A percentile compares a stretch with the other conserved stretches of the same genome.
Conservation (phyloP, 2,329 filamentous ascomycete genomes). For the Xylariaceae sp. region DNA sequence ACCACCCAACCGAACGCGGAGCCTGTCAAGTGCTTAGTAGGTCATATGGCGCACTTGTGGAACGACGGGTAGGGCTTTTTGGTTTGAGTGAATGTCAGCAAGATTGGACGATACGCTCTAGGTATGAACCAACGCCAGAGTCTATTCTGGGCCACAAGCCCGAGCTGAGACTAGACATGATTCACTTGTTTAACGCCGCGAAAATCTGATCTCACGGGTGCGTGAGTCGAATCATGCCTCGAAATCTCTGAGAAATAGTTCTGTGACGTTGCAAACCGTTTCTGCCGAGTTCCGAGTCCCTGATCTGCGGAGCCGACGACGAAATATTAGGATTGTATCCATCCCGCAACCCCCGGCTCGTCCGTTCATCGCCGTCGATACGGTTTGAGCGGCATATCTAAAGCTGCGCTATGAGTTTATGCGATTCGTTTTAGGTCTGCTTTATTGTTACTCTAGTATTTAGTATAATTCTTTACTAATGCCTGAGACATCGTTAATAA, state of each 20-base stretch:
- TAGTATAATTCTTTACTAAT: background rate
- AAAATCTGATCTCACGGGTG: too few species aligned
- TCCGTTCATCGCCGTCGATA: slow-evolving; percentile 11
- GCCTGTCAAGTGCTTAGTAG: slow-evolving; percentile 8
- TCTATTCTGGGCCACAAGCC: too few species aligned
- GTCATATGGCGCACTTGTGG: slow-evolving; percentile 11
- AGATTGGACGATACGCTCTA: background rate
- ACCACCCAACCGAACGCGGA: slow-evolving; percentile 4
- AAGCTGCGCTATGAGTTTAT: slow-evolving; percentile 15
- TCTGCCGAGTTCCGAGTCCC: slow-evolving; percentile 37
- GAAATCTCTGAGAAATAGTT: slow-evolving; percentile 22
- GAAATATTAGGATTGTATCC: slow-evolving; percentile 1
- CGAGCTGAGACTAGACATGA: too few species aligned
- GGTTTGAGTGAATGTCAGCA: background rate
- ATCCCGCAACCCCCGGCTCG: background rate
- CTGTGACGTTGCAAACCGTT: slow-evolving; percentile 31
- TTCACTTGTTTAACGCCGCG: too few species aligned
- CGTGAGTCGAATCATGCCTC: background rate
- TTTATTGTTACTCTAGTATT: too few species aligned
- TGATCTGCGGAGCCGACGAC: slow-evolving; percentile 37
- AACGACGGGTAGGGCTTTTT: slow-evolving; percentile 8
- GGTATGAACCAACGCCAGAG: too few species aligned
- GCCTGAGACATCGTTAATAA: background rate
- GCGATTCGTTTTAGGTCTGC: slow-evolving; percentile 5
- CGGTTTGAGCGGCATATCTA: slow-evolving; percentile 21